Evolutionary conservation across 2,329 filamentous ascomycete species (phyloP), one percentile per base, ranked within the genome.

Genomic region (Fusarium subglutinans): DNA sequence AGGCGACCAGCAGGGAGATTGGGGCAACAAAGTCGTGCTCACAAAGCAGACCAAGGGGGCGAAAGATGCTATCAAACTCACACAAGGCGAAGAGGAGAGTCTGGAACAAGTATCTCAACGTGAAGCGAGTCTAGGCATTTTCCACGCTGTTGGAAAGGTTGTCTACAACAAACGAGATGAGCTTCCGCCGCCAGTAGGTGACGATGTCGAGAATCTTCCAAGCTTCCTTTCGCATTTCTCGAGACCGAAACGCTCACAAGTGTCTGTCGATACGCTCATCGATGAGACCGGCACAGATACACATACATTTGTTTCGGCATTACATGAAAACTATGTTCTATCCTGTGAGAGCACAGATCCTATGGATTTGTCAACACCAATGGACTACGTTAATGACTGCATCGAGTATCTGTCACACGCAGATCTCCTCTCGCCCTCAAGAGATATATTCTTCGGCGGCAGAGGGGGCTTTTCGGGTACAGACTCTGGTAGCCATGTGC

Each of bases 71-170:
- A 85, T 90, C 14, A 83, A 84, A 8, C 82, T 97, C 66, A 98
- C 95, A 0, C 88, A 89, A 69, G 91, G 92, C 78, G 96, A 98
- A 81, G 86, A 90, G 66, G 92, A 97, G 72, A 95, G 91, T 10
- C 83, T 98, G 15, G 90, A 94, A 78, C 85, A 96, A 67, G 90
- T 98, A 28, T 94, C 93, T 2, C 94, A 95, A 78, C 90, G 96
- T 63, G 96, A 98, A 83, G 92, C 93, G 22, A 98, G 92, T 72
- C 86, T 99, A 6, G 96, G 96, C 4, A 94, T 99, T 57, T 99
- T 99, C 79, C 96, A 99, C 81, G 95, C 96, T 2, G 93, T 98
- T 18, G 96, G 96, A 8, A 98, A 96, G 80, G 94, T 99, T 6
- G 92, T 98, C 2, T 97, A 98, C 84, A 99, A 99, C 84, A 99